phyloP scores from a whole-genome alignment of 306 rosid genomes.

The Argentina anserina region DNA sequence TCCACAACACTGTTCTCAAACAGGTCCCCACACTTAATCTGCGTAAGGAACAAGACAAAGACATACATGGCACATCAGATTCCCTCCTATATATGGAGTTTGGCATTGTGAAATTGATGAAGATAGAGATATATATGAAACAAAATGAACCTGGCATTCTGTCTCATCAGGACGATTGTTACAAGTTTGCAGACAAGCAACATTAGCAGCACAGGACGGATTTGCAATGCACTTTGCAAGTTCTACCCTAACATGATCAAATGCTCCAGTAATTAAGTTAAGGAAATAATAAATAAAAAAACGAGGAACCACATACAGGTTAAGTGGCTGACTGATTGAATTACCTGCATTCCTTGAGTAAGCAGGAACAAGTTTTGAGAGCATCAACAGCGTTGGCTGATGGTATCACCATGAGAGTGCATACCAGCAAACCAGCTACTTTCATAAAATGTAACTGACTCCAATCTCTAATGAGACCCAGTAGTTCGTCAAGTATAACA shows the following conservation, averaged over 20 bases:
- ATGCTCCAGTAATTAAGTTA: slow-evolving; percentile 22
- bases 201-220: slow-evolving; percentile 88
- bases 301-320: no score
- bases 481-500: slow-evolving; percentile 26
- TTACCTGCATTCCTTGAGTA: slow-evolving; percentile 93
- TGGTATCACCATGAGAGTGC: slow-evolving; percentile 56
- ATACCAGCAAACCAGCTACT: slow-evolving; percentile 49
- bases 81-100: neutral
- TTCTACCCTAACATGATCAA: slow-evolving; percentile 62
- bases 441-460: slow-evolving; percentile 39
- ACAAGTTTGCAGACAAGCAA: slow-evolving; percentile 97
- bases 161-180: slow-evolving; percentile 93
- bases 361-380: slow-evolving; percentile 91
- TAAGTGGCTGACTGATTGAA: neutral
- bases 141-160: slow-evolving; percentile 79
- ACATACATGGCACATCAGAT: slow-evolving; percentile 19
- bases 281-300: neutral
- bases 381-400: slow-evolving; percentile 87
- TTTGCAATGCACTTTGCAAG: slow-evolving; percentile 78
- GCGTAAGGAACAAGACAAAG: slow-evolving; percentile 15
- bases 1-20: slow-evolving; percentile 91
- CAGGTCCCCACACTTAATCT: slow-evolving; percentile 92
- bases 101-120: neutral
- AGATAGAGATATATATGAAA: slow-evolving; percentile 9
- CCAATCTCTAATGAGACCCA: slow-evolving; percentile 40